Evolutionary conservation across 495 filamentous ascomycete species (phyloP), one percentile per base, ranked within the genome.

Genomic region (Penicillium chermesinum): DNA sequence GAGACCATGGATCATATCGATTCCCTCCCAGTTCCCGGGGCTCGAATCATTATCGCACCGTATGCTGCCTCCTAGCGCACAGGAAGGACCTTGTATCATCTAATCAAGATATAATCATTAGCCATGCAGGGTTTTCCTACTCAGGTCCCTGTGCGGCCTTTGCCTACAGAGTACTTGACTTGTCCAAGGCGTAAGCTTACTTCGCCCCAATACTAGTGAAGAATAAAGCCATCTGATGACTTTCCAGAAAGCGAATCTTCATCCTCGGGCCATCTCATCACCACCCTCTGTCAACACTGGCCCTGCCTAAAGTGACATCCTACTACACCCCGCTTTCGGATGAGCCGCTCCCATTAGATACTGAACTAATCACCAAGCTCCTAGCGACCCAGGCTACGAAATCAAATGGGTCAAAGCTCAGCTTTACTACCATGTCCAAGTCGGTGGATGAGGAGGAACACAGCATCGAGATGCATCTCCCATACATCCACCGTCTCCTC

Each of bases 61-160:
- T 97, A 83, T 73, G 90, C 77, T 13, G n/a, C 4, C 10, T 20
- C 3, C 4, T 44, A 15, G 1, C 1, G 4, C 14, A n/a, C 5
- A 34, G 7, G 6, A 10, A 36, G 10, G 15, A 15, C 21, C 13
- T 20, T 45, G 22, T 44, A 27, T 19, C 12, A 37, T 18, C 39
- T 40, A 16, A 20, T 20, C 8, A 17, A 13, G 3, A 13, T 7
- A 12, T 16, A 6, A 25, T 10, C 10, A 37, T 17, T 50, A 97
- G 93, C 50, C 93, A 99, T 65, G 93, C 94, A 45, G 94, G 93
- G 21, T 99, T 95, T 74, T 77, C 87, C 2, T 99, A 96, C 70
- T 97, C 91, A 13, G 93, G 93, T 22, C 82, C 89, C 20, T 89
- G 89, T 53, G 91, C 94, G 41, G 93, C 90, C 39, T 95, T 89